Evolutionary conservation across 768 basidiomycete species (phyloP), one percentile per base, ranked within the genome.

Genomic region (Leccinum arenicola): DNA sequence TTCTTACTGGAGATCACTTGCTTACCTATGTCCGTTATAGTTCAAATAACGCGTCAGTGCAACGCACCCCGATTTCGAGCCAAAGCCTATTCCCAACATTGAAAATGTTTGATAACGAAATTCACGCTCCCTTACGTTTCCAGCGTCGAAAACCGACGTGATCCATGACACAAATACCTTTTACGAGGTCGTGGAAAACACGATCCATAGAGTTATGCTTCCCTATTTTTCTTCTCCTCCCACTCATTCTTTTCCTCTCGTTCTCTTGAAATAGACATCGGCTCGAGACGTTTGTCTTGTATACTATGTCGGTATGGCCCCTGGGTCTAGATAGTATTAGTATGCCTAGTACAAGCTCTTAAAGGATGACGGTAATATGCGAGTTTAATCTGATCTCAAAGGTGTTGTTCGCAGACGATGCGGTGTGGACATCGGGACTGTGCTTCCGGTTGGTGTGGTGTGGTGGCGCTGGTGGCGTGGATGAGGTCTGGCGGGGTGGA

Each of bases 261-360:
- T 9, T 25, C 23, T 51, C 19, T 48, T 10, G 36, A 21, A 19
- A 55, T 61, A 51, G 53, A 61, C 63, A 65, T 56, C 52, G 36
- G 50, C 50, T 56, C 38, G 14, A 50, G 49, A 40, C 14, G 48
- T 51, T 65, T 55, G 55, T 45, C 48, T 31, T 52, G 59, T 56
- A 54, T 52, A 25, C 59, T 61, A 47, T 38, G 40, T 25, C 47
- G 23, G 9, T 33, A 47, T 54, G 53, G 27, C 19, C 47, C 54
- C 36, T 27, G 40, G 40, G 38, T 49, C 45, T 55, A 29, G 38
- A 59, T 33, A 55, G 50, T 61, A 64, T 64, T 3, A 8, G 23
- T 38, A 38, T 38, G 17, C 17, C 17, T 38, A 38, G 38, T 47
- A 35, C 58, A 48, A 53, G 40, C 48, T 52, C 50, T 19, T 4